These are phyloP conservation scores for Trichosporon ovoides DNA, from an alignment of 1,284 basidiomycete species.

Conservation along the genomic window DNA sequence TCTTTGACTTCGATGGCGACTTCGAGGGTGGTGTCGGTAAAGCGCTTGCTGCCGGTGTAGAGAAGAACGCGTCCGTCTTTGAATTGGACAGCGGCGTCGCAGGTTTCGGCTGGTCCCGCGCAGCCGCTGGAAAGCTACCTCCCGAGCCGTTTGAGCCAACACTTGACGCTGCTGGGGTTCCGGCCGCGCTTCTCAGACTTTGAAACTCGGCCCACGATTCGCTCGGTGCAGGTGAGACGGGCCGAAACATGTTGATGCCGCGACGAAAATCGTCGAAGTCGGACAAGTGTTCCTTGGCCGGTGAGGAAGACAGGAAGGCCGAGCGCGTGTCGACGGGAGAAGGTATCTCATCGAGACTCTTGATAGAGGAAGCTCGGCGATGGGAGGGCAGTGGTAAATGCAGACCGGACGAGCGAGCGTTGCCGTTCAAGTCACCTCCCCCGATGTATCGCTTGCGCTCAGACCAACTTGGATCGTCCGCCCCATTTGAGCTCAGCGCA, in stretches of 20 bases:
- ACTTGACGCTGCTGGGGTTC: background rate
- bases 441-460: constrained; percentile 39
- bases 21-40: no score
- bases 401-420: background rate
- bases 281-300: background rate
- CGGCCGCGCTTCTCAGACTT: background rate
- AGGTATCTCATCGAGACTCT: constrained; percentile 15
- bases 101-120: background rate
- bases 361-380: constrained; percentile 11
- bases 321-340: constrained; percentile 10
- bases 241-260: background rate
- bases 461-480: constrained; percentile 27
- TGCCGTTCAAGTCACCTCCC: constrained; percentile 35
- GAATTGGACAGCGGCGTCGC: constrained; percentile 21
- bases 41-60: constrained; percentile 5
- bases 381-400: constrained; percentile 4
- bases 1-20: constrained; percentile 29
- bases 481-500: constrained; percentile 13
- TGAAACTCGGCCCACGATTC: constrained; percentile 3
- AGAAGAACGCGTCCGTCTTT: constrained; percentile 43
- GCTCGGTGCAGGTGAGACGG: background rate
- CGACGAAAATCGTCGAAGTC: background rate
- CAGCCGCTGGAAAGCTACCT: background rate
- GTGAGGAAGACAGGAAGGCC: background rate
- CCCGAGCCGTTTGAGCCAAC: background rate